Base-by-base conservation (phyloP, 352 stramenopile species). In the Phytopythium kandeliae region DNA sequence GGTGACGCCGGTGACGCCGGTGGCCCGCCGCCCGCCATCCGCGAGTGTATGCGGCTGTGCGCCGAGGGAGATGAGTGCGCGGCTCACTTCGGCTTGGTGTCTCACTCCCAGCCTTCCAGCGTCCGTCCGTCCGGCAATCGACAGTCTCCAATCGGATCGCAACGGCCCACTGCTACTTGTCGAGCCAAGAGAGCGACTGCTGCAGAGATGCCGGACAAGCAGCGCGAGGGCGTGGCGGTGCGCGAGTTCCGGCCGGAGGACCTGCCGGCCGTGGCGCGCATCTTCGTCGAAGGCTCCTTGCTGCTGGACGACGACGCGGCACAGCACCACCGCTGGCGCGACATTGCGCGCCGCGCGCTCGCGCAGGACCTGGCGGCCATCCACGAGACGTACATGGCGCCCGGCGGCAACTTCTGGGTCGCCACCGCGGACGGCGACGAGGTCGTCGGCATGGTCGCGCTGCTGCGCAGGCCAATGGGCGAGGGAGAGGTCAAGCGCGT, bases 341-440 rank as follows among this genome's bases (percentile, higher is more conserved):
- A 31, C 19, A 57, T 57, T 33, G 51, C 38, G 13, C 4, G 16
- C 1, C 9, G 28, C 1, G 48, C 22, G 30, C 41, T 57, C 12
- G 33, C 16, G 10, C 7, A 24, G 3, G 55, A 62, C 36, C 6
- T 62, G 41, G 55, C 48, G 19, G 41, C 54, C 41, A 43, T 62
- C 26, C 17, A 37, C 15, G 34, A 34, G 16, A 52, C 38, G 40
- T 62, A 62, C 55, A n/a, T 62, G 11, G 11, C 22, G 16, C 50
- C 55, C n/a, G 55, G 55, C 26, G 55, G 55, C 48, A 62, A 62
- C 48, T 62, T 62, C 38, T 62, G 55, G 55, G 48, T 61, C 25
- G 54, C 54, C 21, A 49, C 43, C 2, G 34, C 28, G 4, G 21
- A 3, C 9, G 37, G 43, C 7, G 48, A 52, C 1, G 30, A n/a